phyloP scores from a whole-genome alignment of 2,329 filamentous ascomycete species.

The Coniochaeta hoffmannii region DNA sequence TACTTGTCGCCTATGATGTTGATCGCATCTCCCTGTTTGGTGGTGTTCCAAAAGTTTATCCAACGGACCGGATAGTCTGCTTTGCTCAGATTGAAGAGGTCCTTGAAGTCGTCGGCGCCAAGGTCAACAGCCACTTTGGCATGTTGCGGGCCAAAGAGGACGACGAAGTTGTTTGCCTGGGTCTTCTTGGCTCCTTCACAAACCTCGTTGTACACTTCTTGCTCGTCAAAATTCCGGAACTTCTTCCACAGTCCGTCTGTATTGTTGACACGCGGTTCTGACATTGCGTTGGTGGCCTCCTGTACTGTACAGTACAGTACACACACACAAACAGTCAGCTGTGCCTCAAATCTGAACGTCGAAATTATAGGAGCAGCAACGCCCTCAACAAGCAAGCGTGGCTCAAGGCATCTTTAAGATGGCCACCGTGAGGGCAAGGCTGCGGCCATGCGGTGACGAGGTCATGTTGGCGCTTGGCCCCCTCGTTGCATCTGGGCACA shows the following conservation, averaged over 20 bases:
- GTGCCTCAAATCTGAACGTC: not conserved
- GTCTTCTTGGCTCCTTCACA: slow-evolving; percentile 30
- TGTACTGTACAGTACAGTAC: not conserved
- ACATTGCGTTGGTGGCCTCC: not conserved
- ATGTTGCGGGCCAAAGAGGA: slow-evolving; percentile 53
- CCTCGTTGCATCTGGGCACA: not conserved
- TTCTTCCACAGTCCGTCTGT: slow-evolving; percentile 10
- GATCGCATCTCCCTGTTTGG: slow-evolving; percentile 48
- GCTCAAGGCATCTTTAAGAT: not conserved
- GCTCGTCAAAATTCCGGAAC: slow-evolving; percentile 48
- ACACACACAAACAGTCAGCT: not conserved
- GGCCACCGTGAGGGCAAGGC: not conserved
- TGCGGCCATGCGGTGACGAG: not conserved
- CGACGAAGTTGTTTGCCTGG: slow-evolving; percentile 49
- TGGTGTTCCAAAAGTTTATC: slow-evolving; percentile 70
- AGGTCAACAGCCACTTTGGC: slow-evolving; percentile 52
- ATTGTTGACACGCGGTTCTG: not conserved
- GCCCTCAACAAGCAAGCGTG: not conserved
- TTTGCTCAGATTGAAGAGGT: slow-evolving; percentile 28
- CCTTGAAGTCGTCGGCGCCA: slow-evolving; percentile 28
- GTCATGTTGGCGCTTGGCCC: not conserved
- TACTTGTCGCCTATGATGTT: slow-evolving; percentile 51
- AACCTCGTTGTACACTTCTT: slow-evolving; percentile 35
- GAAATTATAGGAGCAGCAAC: not conserved
- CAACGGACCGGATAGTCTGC: slow-evolving; percentile 49